Evolutionary conservation across 805 yeast genomes (phyloP), one percentile per base, ranked within the genome.

Genomic region (Metschnikowia lunata): DNA sequence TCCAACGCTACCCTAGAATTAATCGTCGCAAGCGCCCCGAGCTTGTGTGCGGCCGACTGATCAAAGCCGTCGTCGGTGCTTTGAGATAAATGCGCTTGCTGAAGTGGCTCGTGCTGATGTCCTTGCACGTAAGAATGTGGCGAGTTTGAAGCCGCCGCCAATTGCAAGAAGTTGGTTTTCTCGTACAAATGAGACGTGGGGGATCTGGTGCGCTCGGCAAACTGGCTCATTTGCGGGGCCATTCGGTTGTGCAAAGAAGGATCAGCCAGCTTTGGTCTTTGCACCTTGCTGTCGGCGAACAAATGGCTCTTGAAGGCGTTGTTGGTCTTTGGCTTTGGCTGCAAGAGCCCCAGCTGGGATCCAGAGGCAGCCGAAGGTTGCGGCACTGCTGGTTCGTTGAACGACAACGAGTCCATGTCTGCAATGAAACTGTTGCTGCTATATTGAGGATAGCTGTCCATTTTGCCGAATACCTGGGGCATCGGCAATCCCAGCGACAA

Each of bases 11-110:
- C 80, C 18, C 86, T 61, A 7, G 76, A 72, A 60, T 79, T 79
- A 48, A 81, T 82, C 3, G 88, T 82, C 26, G 82, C 76, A 44
- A 82, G 69, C 0, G 88, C 88, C 6, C 85, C 84, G 50, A 82
- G 64, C 57, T 82, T 82, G 61, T 77, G 63, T n/a, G 78, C 76
- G 12, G 66, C 61, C 45, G 64, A 67, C n/a, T 67, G 58, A 35
- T 62, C 57, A 31, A 62, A 45, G 31, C 48, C 51, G 30, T 53
- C 56, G 34, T 45, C 47, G 7, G 45, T 13, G n/a, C 30, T 13
- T 11, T 27, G 28, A 7, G 28, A 14, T 12, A 29, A 11, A 23
- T 30, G 40, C 32, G 18, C 6, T 12, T 29, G 31, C 11, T 12
- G 11, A 11, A 11, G 31, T 12, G 31, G 8, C 35, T 12, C 10